Conservation (phyloP, 257 asterid genomes). For the Solanum lignicaule region DNA sequence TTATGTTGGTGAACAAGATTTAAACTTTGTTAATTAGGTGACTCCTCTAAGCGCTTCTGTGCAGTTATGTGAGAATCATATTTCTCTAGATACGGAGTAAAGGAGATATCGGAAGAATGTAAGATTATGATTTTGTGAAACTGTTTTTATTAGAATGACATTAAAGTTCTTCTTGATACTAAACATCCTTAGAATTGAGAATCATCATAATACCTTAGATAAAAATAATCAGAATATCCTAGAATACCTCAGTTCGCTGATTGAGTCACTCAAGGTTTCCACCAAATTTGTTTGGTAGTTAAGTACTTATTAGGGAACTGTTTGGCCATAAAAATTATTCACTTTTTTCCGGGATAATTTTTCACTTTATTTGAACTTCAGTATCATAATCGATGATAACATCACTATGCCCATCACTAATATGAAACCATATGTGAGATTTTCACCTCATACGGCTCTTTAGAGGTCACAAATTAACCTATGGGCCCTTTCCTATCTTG, state of each 20-base stretch:
- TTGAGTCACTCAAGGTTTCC: not conserved
- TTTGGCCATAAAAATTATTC: not conserved
- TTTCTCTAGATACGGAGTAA: not conserved
- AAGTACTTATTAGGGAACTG: not conserved
- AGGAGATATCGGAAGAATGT: not conserved
- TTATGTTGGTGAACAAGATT: not conserved
- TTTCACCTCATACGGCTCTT: not conserved
- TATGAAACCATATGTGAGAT: not conserved
- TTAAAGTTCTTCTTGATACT: not conserved
- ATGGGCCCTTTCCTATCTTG: not conserved
- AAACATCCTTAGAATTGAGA: not conserved
- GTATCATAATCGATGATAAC: not conserved
- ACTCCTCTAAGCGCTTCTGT: not conserved
- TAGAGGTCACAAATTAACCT: not conserved
- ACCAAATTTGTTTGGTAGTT: not conserved
- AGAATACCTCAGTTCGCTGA: not conserved
- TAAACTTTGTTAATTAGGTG: not conserved
- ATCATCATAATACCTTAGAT: not conserved
- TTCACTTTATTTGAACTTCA: not conserved
- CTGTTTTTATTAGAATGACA: not conserved
- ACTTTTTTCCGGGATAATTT: not conserved
- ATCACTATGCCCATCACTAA: not conserved
- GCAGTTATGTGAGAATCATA: not conserved
- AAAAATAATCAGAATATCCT: not conserved
- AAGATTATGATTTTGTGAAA: not conserved